Base-by-base conservation (phyloP, 352 stramenopile species). In the Phytopythium delawarense region DNA sequence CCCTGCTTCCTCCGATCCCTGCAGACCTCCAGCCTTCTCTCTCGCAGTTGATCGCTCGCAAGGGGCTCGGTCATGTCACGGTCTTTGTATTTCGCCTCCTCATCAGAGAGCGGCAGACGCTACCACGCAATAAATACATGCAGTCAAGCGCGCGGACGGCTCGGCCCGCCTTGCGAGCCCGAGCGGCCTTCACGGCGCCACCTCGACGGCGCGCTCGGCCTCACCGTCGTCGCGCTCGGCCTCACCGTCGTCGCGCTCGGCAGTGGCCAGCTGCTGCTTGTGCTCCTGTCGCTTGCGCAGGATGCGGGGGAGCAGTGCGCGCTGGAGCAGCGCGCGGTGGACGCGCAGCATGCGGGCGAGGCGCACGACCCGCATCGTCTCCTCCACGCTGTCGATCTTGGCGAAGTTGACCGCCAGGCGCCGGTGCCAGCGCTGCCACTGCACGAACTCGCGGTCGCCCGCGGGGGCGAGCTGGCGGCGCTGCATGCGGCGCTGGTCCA, bases 401-500 rank as follows among this genome's bases (percentile, higher is more conserved):
- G 34, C 32, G 7, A 76, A 57, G 8, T 64, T 72, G 11, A 8
- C 8, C 15, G 61, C n/a, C 60, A 81, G 49, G 7, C 34, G 20
- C 28, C 51, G 44, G 28, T 61, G 62, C 79, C 79, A 88, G 7
- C 46, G 34, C 4, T 28, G 7, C 79, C 76, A 88, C 20, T 63
- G 12, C 2, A 49, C 40, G 49, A 71, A 82, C 51, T 71, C 63
- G 1, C 4, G 28, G 20, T 76, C 68, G 28, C 71, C 67, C 1
- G 45, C 11, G 1, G 79, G 77, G 7, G 69, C 79, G 37, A 88
- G 51, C 16, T 69, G 62, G 46, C 81, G 84, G 54, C 71, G 75
- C 60, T 88, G 79, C 6, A 57, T 32, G n/a, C 67, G 71, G 63
- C 83, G 79, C 44, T 79, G 79, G 18, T 65, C 61, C 53, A 88